phyloP scores from a whole-genome alignment of 805 yeast genomes.

The Alloascoidea africana region DNA sequence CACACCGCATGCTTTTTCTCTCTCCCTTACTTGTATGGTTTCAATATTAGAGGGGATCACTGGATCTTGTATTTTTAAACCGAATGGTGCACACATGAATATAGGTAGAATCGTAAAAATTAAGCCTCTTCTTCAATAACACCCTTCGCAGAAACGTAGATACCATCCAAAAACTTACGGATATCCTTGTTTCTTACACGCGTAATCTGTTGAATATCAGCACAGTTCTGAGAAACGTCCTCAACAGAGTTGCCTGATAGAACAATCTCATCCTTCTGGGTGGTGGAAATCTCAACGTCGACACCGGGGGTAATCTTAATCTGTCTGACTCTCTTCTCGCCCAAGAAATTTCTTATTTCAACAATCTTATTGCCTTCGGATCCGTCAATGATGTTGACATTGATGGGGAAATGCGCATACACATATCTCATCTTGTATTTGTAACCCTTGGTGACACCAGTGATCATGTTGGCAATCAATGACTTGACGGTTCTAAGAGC shows the following conservation, averaged over 20 bases:
- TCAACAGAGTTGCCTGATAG: conserved; percentile 93
- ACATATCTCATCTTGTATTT: conserved; percentile 99
- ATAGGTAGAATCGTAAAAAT: too few species aligned
- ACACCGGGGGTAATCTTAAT: conserved; percentile 86
- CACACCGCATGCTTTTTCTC: too few species aligned
- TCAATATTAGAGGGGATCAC: too few species aligned
- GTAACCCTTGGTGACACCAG: conserved; percentile 99
- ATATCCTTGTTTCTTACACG: conserved; percentile 99
- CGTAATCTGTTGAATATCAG: conserved; percentile 95
- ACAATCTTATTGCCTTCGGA: conserved; percentile 61
- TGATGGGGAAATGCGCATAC: conserved; percentile 99
- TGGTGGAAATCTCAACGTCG: conserved; percentile 60
- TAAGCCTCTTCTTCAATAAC: conserved; percentile 52
- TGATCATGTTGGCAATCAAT: conserved; percentile 82
- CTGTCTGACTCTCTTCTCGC: conserved; percentile 94
- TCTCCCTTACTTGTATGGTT: too few species aligned
- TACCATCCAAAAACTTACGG: conserved; percentile 99
- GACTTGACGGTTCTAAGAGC: conserved; percentile 98
- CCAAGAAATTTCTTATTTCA: conserved; percentile 99
- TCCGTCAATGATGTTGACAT: conserved; percentile 75
- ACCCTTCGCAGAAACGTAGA: conserved; percentile 95
- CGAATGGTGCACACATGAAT: too few species aligned
- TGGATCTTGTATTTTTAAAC: too few species aligned
- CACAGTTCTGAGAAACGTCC: conserved; percentile 96
- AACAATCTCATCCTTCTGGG: conserved; percentile 89